Evolutionary conservation across 31 red algal species (phyloP).

Genomic region (Endocladia muricata): DNA sequence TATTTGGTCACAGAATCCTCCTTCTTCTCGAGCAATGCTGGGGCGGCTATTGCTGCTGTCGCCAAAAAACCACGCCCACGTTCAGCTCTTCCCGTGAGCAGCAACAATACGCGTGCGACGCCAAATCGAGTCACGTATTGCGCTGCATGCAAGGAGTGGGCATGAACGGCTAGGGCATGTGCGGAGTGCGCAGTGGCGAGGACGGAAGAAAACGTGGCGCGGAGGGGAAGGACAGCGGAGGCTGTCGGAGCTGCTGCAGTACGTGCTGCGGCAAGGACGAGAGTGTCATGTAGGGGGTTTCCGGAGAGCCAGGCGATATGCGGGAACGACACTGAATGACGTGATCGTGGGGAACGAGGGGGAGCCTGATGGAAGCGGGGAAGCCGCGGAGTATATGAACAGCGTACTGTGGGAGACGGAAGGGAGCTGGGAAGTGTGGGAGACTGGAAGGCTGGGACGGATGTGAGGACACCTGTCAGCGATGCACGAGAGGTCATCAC

Average conservation of each 20-base stretch:
- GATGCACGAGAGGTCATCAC: not conserved
- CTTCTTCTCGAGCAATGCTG: slow-evolving; percentile 28
- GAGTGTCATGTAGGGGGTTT: slow-evolving; percentile 3
- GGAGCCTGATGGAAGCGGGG: slow-evolving; percentile 5
- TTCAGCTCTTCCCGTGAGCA: not conserved
- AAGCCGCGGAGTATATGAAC: not conserved
- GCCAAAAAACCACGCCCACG: not conserved
- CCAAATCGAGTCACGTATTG: not conserved
- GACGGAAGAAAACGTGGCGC: not conserved
- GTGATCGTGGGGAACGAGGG: not conserved
- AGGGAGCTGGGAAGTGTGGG: not conserved
- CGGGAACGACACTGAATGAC: not conserved
- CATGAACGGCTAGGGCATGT: not conserved
- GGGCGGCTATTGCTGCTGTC: not conserved
- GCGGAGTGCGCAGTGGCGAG: not conserved
- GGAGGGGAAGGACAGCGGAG: slow-evolving; percentile 10
- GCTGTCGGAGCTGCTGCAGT: too few species aligned
- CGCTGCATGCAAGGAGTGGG: not conserved
- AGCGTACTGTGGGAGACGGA: not conserved
- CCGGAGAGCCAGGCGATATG: slow-evolving; percentile 30
- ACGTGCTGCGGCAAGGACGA: slow-evolving; percentile 8
- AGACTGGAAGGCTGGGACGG: not conserved
- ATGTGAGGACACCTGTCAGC: not conserved
- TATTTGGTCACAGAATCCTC: slow-evolving; percentile 27
- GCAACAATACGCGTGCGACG: not conserved